phyloP scores from a whole-genome alignment of 2,329 filamentous ascomycete species.

The Penicillium sp. region DNA sequence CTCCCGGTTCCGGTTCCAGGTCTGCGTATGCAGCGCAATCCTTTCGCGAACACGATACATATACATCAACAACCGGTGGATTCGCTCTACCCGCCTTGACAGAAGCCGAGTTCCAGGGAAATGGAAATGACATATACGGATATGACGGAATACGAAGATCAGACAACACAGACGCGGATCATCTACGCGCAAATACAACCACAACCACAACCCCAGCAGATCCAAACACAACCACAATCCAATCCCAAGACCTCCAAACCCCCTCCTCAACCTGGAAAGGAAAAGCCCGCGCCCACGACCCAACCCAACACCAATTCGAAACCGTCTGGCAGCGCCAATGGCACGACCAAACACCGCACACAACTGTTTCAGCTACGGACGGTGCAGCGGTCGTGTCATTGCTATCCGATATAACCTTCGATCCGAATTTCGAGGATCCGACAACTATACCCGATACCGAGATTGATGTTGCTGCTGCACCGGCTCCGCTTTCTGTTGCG shows the following conservation, averaged over 20 bases:
- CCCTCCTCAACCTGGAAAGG: constrained; percentile 20
- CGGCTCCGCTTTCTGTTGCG: constrained; percentile 21
- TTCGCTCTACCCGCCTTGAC: constrained; percentile 14
- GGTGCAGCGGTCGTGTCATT: constrained; percentile 45
- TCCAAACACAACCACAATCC: constrained; percentile 3
- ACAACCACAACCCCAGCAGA: background rate
- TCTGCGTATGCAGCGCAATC: background rate
- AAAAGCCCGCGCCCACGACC: constrained; percentile 18
- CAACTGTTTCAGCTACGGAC: constrained; percentile 30
- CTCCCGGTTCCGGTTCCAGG: background rate
- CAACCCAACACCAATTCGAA: constrained; percentile 17
- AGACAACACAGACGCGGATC: background rate
- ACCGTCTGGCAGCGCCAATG: constrained; percentile 22
- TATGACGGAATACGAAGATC: background rate
- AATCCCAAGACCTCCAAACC: constrained; percentile 11
- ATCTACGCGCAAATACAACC: background rate
- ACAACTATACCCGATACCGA: constrained; percentile 15
- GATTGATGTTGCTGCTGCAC: constrained; percentile 10
- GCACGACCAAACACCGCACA: background rate
- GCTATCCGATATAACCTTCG: constrained; percentile 35
- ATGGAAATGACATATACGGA: background rate
- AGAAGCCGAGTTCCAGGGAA: constrained; percentile 23
- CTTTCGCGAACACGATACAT: constrained; percentile 4
- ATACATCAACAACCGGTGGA: background rate
- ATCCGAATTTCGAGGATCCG: constrained; percentile 17